Base-by-base conservation (phyloP, 441 rosid species). In the Erodium trifolium region DNA sequence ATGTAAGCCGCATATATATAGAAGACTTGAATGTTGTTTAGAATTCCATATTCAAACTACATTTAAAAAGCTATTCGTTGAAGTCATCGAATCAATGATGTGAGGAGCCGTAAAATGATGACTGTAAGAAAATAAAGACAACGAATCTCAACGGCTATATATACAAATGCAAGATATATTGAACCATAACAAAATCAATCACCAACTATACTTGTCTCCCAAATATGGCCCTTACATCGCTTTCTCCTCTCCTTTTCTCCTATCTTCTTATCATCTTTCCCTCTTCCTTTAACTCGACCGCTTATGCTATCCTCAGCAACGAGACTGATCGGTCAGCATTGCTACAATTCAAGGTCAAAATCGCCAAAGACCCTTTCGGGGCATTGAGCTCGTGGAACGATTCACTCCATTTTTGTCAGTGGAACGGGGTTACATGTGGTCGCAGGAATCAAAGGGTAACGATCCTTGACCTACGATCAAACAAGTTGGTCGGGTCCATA, bases 311-410 rank as follows among this genome's bases (percentile, higher is more conserved):
- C 3, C 16, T 11, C 2, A 49, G 57, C 57, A 49, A 49, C 4
- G 57, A 70, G 16, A 62, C 71, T 0, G 69, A 75, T 34, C 23
- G 13, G 19, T 64, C 62, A 13, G 47, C 74, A 5, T 57, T 75
- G 37, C 41, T 63, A 3, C 68, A 55, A 31, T 49, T 75, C 57
- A 70, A 70, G 66, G 14, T 17, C n/a, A 13, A 16, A 2, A 75
- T 75, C 7, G 12, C 2, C 5, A n/a, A 12, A 5, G 73, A 60
- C 2, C 73, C 73, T 13, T 18, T 18, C 7, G 49, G 34, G 7
- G 10, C 64, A 4, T 5, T 70, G n/a, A 71, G 41, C 51, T 76
- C 70, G 0, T 76, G 75, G 70, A 76, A 71, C 63, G 53, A 41
- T 5, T 71, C 78, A 2, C 0, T 19, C 9, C 68, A 64, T 12